Evolutionary conservation across 2,329 filamentous ascomycete genomes (phyloP).

Genomic region (Fusarium mundagurra): DNA sequence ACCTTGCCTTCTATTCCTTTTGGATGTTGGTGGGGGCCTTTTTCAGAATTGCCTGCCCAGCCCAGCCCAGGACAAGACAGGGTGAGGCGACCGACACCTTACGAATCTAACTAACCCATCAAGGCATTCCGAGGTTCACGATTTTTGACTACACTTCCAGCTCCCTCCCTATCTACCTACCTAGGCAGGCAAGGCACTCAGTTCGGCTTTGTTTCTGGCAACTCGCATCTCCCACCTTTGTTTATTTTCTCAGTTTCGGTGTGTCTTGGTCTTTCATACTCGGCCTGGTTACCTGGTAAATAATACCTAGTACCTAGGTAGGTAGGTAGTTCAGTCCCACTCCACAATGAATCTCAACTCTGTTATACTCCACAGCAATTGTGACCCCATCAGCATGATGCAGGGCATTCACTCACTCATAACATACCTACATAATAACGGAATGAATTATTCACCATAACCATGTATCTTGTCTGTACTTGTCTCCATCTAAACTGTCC

Average conservation of each 20-base stretch:
- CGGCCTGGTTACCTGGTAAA: neutral
- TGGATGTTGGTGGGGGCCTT: neutral
- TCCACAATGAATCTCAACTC: neutral
- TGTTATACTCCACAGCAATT: neutral
- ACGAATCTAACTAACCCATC: conserved; percentile 18
- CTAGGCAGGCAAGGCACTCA: neutral
- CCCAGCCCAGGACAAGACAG: neutral
- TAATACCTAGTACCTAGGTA: too few species aligned
- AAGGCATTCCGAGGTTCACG: conserved; percentile 11
- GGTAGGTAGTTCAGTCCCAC: neutral
- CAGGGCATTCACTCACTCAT: neutral
- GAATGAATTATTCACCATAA: neutral
- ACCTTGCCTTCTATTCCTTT: neutral
- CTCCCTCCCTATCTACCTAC: neutral
- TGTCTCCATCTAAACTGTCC: neutral
- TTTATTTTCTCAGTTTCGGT: neutral
- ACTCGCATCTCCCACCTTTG: neutral
- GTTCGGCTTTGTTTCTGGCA: neutral
- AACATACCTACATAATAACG: neutral
- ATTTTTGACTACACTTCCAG: neutral
- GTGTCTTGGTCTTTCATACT: neutral
- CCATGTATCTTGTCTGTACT: neutral
- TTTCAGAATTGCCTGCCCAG: neutral
- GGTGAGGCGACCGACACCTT: neutral
- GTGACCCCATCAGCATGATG: neutral